Conservation (phyloP, 495 filamentous ascomycete species). For the Xylaria venustula region DNA sequence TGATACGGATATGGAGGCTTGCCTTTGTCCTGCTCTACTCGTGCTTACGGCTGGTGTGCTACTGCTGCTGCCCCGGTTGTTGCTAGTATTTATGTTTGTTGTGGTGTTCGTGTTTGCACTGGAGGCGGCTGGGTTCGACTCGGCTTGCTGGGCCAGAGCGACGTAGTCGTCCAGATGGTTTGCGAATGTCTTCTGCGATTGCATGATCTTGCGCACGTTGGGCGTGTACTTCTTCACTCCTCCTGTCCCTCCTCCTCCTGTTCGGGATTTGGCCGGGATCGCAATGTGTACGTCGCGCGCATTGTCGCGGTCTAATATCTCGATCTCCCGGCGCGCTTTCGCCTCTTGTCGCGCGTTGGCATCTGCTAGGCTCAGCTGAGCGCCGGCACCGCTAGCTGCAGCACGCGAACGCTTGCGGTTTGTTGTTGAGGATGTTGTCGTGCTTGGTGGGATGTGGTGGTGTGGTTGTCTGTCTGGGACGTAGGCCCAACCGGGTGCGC, state of each 20-base stretch:
- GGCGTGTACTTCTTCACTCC: slow-evolving; percentile 60
- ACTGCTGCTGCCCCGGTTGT: too few relatives aligned
- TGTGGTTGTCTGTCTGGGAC: slow-evolving; percentile 62
- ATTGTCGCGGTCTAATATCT: slow-evolving; percentile 78
- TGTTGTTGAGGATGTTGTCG: slow-evolving; percentile 30
- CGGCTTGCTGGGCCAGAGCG: slow-evolving; percentile 54
- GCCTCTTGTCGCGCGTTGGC: slow-evolving; percentile 67
- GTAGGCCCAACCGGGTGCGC: slow-evolving; percentile 84
- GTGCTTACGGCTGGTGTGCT: too few relatives aligned
- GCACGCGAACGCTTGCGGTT: slow-evolving; percentile 64
- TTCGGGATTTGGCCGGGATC: slow-evolving; percentile 47
- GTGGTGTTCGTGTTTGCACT: background rate
- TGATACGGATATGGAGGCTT: background rate
- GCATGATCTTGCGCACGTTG: slow-evolving; percentile 85
- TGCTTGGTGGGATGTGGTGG: slow-evolving; percentile 56
- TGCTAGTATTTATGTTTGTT: too few relatives aligned
- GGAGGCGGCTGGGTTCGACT: slow-evolving; percentile 30
- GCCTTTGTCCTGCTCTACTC: slow-evolving; percentile 19
- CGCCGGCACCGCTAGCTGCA: slow-evolving; percentile 25
- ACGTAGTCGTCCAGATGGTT: slow-evolving; percentile 91
- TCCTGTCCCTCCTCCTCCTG: slow-evolving; percentile 16
- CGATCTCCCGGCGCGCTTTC: slow-evolving; percentile 72
- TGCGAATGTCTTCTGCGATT: slow-evolving; percentile 85
- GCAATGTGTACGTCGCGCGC: slow-evolving; percentile 67
- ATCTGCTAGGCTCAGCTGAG: slow-evolving; percentile 57